phyloP scores from a whole-genome alignment of 768 basidiomycete species.

The Tephrocybe sp. region DNA sequence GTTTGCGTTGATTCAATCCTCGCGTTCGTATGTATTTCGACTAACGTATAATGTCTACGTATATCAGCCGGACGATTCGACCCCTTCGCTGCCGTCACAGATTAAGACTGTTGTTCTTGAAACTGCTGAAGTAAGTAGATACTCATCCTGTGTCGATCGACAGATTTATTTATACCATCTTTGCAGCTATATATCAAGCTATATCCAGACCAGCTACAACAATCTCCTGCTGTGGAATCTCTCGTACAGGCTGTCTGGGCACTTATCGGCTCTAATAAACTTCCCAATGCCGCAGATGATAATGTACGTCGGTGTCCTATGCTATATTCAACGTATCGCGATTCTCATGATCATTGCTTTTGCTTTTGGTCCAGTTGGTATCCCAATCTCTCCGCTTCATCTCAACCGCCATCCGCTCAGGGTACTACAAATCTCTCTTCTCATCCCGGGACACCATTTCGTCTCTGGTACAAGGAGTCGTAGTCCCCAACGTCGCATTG shows the following conservation, averaged over 20 bases:
- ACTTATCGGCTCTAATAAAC: conserved; percentile 70
- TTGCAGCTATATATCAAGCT: conserved; percentile 74
- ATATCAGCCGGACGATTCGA: conserved; percentile 70
- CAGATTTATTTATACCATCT: background rate
- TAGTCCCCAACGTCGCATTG: conserved; percentile 89
- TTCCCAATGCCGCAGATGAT: conserved; percentile 73
- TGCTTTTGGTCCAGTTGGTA: conserved; percentile 63
- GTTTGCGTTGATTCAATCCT: conserved; percentile 23
- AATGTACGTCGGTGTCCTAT: conserved; percentile 40
- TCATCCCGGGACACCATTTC: conserved; percentile 79
- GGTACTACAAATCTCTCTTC: conserved; percentile 78
- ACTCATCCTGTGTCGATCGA: background rate
- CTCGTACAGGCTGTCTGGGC: conserved; percentile 92
- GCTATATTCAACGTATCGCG: background rate
- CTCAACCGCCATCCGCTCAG: conserved; percentile 87
- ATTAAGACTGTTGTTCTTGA: conserved; percentile 90
- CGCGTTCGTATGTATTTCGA: conserved; percentile 10
- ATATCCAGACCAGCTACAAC: conserved; percentile 74
- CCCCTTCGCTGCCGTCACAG: conserved; percentile 83
- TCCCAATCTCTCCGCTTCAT: conserved; percentile 90
- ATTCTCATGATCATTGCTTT: background rate
- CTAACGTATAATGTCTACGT: no score
- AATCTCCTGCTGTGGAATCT: conserved; percentile 58
- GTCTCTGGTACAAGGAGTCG: conserved; percentile 82
- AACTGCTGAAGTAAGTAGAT: conserved; percentile 67